Base-by-base conservation (phyloP, 257 asterid species). In the Leptodermis oblonga region DNA sequence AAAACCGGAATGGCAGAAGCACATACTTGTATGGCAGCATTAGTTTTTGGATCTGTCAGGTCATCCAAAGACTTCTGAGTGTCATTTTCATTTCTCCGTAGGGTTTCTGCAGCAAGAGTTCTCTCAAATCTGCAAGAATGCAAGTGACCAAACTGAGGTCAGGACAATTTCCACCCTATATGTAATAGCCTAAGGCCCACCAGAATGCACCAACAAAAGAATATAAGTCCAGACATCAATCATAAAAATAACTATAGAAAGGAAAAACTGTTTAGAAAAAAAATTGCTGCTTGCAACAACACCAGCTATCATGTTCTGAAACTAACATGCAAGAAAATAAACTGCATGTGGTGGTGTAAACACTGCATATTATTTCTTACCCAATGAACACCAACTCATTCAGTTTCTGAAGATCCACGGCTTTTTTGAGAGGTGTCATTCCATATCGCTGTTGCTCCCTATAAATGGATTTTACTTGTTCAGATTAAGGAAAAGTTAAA, bases 361-460 rank as follows among this genome's bases (percentile, higher is more conserved):
- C 11, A 14, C 18, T 31, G 51, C 17, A 18, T 28, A 20, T 28
- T 49, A 65, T 23, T 26, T 61, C 89, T 76, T 80, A 90, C 99
- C 97, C 97, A 26, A 88, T 81, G 51, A 96, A 81, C 75, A 81
- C 83, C 84, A 93, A 79, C 65, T 88, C 83, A 28, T 86, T 83
- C 76, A 88, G 70, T 79, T 84, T 87, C 73, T 85, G 84, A 34
- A 90, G 75, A 76, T 93, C 95, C 72, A 93, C 97, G 68, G 96
- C 87, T 80, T 93, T 93, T 79, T 43, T 77, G 62, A 88, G 92
- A 28, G 97, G 89, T 0, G 99, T 93, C 65, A 34, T 65, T 82
- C 99, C 99, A 75, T 85, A 93, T 46, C 12, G 67, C 81, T 90
- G 90, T 78, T 90, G 97, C 80, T 93, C 97, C 83, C 99, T 93